Conservation (phyloP, 2,329 filamentous ascomycete genomes). For the Pseudogymnoascus sp. region DNA sequence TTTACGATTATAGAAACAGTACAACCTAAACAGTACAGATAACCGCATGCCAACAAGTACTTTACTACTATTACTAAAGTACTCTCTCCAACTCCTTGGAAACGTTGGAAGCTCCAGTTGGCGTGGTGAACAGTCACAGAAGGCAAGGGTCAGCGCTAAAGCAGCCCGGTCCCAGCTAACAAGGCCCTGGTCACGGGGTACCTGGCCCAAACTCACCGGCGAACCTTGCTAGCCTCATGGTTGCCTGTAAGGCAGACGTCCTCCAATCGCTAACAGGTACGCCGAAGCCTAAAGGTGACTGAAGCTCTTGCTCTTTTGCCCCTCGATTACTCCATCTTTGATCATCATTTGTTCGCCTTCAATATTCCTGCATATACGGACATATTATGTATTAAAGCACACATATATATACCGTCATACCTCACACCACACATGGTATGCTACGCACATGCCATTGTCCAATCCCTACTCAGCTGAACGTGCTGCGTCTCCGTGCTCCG, state of each 20-base stretch:
- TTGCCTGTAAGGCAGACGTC: conserved; percentile 4
- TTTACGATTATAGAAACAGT: not conserved
- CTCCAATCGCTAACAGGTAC: not conserved
- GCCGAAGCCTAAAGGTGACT: not conserved
- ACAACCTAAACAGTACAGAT: not conserved
- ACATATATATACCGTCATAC: not conserved
- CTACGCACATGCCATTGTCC: not conserved
- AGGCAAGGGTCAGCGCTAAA: not conserved
- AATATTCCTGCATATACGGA: not conserved
- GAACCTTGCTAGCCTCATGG: not conserved
- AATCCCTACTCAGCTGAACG: not conserved
- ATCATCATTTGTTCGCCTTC: not conserved
- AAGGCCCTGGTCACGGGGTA: not conserved
- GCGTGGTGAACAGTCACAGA: not conserved
- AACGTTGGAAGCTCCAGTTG: conserved; percentile 3
- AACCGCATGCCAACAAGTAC: not conserved
- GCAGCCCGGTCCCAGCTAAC: not conserved
- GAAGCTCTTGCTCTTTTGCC: not conserved
- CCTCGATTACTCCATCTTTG: not conserved
- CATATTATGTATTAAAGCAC: not conserved
- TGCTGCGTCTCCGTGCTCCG: not conserved
- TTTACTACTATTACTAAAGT: not conserved
- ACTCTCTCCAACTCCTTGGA: not conserved
- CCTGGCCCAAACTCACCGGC: not conserved
- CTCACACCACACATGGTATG: not conserved